Conservation (phyloP, 352 stramenopile species). For the Phytophthora colocasiae region DNA sequence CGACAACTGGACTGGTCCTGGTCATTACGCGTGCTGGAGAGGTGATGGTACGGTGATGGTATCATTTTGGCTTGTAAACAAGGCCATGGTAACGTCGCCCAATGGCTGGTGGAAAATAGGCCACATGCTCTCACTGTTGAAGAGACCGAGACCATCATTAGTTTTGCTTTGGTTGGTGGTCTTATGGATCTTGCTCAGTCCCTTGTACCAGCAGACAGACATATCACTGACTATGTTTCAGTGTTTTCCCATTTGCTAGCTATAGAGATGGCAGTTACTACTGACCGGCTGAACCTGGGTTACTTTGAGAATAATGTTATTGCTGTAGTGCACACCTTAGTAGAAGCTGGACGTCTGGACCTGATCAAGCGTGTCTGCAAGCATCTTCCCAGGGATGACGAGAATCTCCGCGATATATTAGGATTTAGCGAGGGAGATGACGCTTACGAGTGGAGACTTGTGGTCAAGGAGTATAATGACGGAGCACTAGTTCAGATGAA, state of each 20-base stretch:
- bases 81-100: not conserved
- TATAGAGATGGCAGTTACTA: not conserved
- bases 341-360: not conserved
- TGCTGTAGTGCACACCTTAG: not conserved
- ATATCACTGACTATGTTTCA: slow-evolving; percentile 1
- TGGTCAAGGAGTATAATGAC: no score
- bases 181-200: not conserved
- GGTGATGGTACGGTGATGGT: not conserved
- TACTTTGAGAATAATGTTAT: no score
- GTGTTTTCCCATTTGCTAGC: not conserved
- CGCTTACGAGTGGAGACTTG: not conserved
- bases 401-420: no score
- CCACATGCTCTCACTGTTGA: not conserved
- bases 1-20: not conserved
- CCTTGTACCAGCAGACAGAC: not conserved
- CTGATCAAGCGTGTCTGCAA: not conserved
- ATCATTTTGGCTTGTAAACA: not conserved
- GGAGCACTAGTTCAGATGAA: no score
- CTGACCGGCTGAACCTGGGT: not conserved
- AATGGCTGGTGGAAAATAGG: not conserved
- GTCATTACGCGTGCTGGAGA: not conserved
- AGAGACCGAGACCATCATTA: not conserved
- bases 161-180: not conserved
- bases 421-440: no score
- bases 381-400: not conserved